phyloP scores from a whole-genome alignment of 78 protist species.

The Pigoraptor vietnamica region DNA sequence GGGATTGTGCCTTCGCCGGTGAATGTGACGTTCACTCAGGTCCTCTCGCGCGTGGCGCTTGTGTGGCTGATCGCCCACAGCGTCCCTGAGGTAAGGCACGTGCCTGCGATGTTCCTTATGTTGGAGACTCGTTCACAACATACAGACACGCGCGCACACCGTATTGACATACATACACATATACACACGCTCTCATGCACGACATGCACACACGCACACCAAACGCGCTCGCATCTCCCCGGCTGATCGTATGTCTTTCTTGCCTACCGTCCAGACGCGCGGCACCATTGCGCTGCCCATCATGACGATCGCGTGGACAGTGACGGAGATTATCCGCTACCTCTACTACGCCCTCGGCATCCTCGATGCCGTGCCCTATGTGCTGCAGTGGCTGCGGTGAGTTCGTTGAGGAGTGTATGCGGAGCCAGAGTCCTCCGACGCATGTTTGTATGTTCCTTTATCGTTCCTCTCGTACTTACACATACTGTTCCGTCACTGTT shows the following conservation, averaged over 20 bases:
- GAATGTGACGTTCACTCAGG: constrained; percentile 53
- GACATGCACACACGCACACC: too few species aligned
- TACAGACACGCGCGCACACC: too few species aligned
- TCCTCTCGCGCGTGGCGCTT: constrained; percentile 52
- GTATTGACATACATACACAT: too few species aligned
- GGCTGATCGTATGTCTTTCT: background rate
- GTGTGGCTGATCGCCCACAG: constrained; percentile 28
- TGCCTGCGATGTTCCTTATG: too few species aligned
- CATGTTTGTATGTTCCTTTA: too few species aligned
- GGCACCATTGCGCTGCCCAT: constrained; percentile 12
- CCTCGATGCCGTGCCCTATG: constrained; percentile 31
- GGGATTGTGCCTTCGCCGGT: constrained; percentile 61
- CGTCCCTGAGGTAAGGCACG: constrained; percentile 23
- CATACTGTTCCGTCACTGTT: too few species aligned
- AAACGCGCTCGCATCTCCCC: background rate
- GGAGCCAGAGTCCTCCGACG: too few species aligned
- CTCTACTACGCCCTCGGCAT: constrained; percentile 54
- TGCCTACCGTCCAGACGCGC: background rate
- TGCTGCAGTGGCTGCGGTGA: constrained; percentile 37
- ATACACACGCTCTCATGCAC: too few species aligned
- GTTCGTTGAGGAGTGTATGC: too few species aligned
- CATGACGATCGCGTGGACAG: constrained; percentile 46
- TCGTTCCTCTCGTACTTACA: too few species aligned
- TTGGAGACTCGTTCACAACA: too few species aligned
- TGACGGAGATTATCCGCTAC: constrained; percentile 63